Percentiles rank a stretch among this genome's conserved stretches.
Conservation (phyloP, 495 filamentous ascomycete genomes). For the Penicillium cataractarum region DNA sequence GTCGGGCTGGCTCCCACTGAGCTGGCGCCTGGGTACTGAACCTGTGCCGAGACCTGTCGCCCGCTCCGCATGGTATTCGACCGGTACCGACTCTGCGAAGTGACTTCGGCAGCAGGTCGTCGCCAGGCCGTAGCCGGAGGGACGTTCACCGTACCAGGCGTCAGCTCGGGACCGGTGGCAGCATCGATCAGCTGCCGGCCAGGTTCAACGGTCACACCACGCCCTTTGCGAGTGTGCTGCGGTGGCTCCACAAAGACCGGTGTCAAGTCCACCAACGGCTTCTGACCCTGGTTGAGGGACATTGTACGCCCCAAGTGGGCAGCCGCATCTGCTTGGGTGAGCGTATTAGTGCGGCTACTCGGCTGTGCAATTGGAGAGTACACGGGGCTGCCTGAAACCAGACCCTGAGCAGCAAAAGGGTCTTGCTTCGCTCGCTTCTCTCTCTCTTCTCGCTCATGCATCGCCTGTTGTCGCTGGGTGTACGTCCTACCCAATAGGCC, state of each 20-base stretch:
- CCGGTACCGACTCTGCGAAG: slow-evolving; percentile 32
- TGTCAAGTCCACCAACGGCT: slow-evolving; percentile 76
- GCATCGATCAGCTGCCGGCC: slow-evolving; percentile 66
- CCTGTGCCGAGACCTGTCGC: slow-evolving; percentile 21
- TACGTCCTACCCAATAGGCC: slow-evolving; percentile 68
- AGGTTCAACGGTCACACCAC: slow-evolving; percentile 64
- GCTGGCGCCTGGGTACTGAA: slow-evolving; percentile 19
- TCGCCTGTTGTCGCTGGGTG: slow-evolving; percentile 59
- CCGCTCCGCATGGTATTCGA: slow-evolving; percentile 39
- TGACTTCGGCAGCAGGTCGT: slow-evolving; percentile 29
- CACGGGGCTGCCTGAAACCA: slow-evolving; percentile 22
- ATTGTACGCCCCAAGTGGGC: slow-evolving; percentile 29
- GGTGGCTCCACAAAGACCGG: slow-evolving; percentile 75
- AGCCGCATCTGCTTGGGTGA: slow-evolving; percentile 35
- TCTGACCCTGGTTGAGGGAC: slow-evolving; percentile 46
- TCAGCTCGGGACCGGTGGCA: slow-evolving; percentile 58
- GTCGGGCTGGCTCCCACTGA: slow-evolving; percentile 25
- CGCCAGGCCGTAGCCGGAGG: slow-evolving; percentile 59
- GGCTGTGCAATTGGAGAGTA: slow-evolving; percentile 16
- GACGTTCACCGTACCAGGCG: slow-evolving; percentile 47
- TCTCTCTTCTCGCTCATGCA: slow-evolving; percentile 56
- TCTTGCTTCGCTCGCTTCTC: slow-evolving; percentile 38
- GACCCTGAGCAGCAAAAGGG: slow-evolving; percentile 27
- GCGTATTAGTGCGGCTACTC: slow-evolving; percentile 43
- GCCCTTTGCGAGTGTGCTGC: slow-evolving; percentile 69